These are phyloP conservation scores for Hanseniaspora guilliermondii DNA, from an alignment of 805 yeast species.

Conservation along the genomic window DNA sequence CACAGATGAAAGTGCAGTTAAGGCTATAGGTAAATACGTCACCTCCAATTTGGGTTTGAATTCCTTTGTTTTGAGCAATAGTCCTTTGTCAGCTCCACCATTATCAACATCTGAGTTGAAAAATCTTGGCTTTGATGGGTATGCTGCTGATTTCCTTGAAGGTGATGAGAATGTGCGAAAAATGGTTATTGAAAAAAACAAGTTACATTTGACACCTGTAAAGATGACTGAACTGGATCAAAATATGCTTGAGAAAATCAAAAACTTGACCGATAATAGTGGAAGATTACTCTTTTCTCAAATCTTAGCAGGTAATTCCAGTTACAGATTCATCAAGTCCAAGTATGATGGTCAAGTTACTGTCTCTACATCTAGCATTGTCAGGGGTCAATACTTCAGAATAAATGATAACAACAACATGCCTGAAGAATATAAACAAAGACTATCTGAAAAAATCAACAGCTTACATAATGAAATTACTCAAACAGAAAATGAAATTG, in stretches of 20 bases:
- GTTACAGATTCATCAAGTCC: constrained; percentile 44
- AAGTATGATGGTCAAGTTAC: constrained; percentile 43
- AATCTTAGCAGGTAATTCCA: constrained; percentile 47
- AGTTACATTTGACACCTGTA: constrained; percentile 51
- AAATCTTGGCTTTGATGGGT: constrained; percentile 64
- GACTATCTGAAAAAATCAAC: constrained; percentile 17
- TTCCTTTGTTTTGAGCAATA: constrained; percentile 36
- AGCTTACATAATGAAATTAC: constrained; percentile 13
- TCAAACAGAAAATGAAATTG: constrained; percentile 12
- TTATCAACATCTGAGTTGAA: constrained; percentile 29
- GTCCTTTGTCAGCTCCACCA: constrained; percentile 21
- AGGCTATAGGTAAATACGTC: constrained; percentile 32
- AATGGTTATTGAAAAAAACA: constrained; percentile 51
- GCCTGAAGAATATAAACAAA: constrained; percentile 20
- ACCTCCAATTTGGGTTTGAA: constrained; percentile 40
- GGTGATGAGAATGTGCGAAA: constrained; percentile 65
- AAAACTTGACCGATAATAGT: constrained; percentile 24
- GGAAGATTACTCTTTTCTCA: constrained; percentile 40
- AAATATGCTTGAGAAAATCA: constrained; percentile 30
- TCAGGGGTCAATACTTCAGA: constrained; percentile 20
- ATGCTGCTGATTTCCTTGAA: constrained; percentile 49
- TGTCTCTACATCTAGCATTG: constrained; percentile 24
- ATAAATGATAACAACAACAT: constrained; percentile 17
- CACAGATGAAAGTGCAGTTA: constrained; percentile 38
- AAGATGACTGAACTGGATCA: constrained; percentile 35